These are phyloP conservation scores for Mitragyna speciosa DNA, from an alignment of 257 asterid species.

Conservation along the genomic window DNA sequence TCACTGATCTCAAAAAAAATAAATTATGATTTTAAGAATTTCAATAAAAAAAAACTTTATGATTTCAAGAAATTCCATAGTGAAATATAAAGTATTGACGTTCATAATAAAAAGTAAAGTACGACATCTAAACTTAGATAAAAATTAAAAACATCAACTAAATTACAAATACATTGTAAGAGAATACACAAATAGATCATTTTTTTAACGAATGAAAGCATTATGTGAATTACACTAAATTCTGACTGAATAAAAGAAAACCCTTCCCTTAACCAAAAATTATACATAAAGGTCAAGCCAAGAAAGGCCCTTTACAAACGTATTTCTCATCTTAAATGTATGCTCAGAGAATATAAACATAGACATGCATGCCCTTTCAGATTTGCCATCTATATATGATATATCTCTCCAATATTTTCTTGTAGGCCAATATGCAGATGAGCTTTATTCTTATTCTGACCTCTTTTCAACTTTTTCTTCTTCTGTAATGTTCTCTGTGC, in stretches of 20 bases:
- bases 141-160: too few relatives aligned
- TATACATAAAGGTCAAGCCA: neutral
- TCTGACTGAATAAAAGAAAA: neutral
- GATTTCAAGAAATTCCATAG: too few relatives aligned
- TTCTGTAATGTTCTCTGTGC: conserved; percentile 24
- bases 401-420: neutral
- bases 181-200: too few relatives aligned
- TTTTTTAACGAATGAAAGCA: too few relatives aligned
- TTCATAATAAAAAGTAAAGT: too few relatives aligned
- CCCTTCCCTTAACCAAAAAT: neutral
- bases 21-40: too few relatives aligned
- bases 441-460: conserved; percentile 34
- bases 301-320: conserved; percentile 17
- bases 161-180: too few relatives aligned
- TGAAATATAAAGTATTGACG: too few relatives aligned
- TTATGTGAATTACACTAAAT: neutral
- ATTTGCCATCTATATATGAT: neutral
- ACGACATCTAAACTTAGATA: too few relatives aligned
- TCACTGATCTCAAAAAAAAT: too few relatives aligned
- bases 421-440: conserved; percentile 13
- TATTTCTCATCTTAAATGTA: neutral
- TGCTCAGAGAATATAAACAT: neutral
- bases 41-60: too few relatives aligned
- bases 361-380: neutral
- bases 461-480: neutral